Base-by-base conservation (phyloP, 73 alveolate species). In the Blepharisma stoltei region DNA sequence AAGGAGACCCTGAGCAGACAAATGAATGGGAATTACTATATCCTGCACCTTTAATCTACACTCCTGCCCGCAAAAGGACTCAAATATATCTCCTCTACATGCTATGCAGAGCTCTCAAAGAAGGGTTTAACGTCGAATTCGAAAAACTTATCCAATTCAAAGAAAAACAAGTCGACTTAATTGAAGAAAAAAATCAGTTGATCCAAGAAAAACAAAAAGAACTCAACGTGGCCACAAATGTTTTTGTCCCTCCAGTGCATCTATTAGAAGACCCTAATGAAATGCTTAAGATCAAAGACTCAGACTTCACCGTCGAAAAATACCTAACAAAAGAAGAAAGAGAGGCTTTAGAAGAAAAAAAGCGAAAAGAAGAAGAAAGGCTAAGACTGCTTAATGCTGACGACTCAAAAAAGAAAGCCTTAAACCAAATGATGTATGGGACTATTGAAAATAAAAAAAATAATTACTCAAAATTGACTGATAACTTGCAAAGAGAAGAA, bases 381-480 rank as follows among this genome's bases (percentile, higher is more conserved):
- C 89, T 83, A 25, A 86, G 90, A 67, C 94, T 95, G 43, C 92
- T 91, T 20, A 90, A 91, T 70, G 96, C 95, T 67, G 98, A 94
- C 82, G 93, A 93, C 65, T 89, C 90, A 77, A 95, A 92, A 55
- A 89, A 88, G 87, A 88, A 97, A 82, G 98, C 97, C 7, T 80
- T 94, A 32, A 85, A 90, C 54, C 79, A 68, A 60, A 94, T 94
- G 98, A 88, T 94, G 92, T 93, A 94, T 55, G 96, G 93, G 23
- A 88, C 89, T 60, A 93, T 90, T 55, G 92, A 89, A 47, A 86
- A 81, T 45, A 78, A 84, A 67, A 93, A 93, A 86, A 89, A 91
- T 76, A 89, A 83, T 50, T 83, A 83, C 53, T 81, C 90, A 50
- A 84, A 85, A 44, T 54, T 78, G 60, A 86, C 93, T 68, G 89